These are phyloP conservation scores for Anaeromyces robustus DNA, from an alignment of 192 early-diverging fungal genomes.

Conservation along the genomic window DNA sequence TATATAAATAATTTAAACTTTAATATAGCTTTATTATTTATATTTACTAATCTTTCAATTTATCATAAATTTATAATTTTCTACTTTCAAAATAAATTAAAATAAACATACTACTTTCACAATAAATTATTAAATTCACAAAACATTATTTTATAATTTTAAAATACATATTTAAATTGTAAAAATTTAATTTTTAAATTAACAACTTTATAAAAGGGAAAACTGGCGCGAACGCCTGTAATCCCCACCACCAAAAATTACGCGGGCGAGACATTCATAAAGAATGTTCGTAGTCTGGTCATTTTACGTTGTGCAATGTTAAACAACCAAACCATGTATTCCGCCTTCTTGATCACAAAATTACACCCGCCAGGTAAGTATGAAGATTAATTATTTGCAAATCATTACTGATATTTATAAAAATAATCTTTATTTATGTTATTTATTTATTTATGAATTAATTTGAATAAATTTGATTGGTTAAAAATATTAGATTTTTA, in stretches of 20 bases:
- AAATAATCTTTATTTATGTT: background rate
- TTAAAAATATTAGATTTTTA: no score
- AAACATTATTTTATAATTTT: no score
- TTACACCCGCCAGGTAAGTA: background rate
- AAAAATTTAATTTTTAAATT: background rate
- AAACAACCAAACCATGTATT: background rate
- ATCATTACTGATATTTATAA: background rate
- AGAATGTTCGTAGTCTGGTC: background rate
- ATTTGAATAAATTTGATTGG: no score
- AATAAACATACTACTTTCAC: no score
- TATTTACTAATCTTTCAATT: no score
- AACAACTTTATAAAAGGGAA: background rate
- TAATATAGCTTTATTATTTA: no score
- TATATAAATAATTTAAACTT: no score
- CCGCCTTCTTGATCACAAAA: background rate
- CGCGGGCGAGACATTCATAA: background rate
- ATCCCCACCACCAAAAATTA: background rate
- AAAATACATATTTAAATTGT: no score
- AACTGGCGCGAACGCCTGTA: background rate
- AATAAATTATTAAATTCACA: no score
- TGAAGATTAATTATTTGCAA: background rate
- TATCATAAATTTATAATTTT: no score
- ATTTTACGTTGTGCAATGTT: background rate
- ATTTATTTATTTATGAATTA: background rate
- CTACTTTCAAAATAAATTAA: no score